Conservation (phyloP, 345 rosid genomes). For the Eucalyptus pauciflora region DNA sequence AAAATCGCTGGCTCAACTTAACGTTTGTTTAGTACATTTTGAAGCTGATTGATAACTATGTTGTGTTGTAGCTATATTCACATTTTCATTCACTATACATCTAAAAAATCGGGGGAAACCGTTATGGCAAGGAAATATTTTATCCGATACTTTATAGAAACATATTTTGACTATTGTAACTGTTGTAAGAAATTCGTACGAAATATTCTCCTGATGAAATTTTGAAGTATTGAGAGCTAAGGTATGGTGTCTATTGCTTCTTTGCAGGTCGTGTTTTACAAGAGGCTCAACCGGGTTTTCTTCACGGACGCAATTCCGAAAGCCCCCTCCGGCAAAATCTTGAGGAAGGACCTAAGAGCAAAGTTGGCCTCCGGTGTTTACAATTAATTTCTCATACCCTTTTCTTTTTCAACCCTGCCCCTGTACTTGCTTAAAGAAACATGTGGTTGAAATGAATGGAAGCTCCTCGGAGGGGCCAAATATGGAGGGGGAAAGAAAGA, state of each 20-base stretch:
- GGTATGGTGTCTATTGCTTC: background rate
- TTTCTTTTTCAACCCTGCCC: background rate
- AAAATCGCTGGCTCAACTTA: background rate
- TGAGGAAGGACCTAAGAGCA: slow-evolving; percentile 68
- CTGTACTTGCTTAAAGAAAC: background rate
- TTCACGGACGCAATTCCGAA: slow-evolving; percentile 66
- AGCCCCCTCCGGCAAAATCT: slow-evolving; percentile 76
- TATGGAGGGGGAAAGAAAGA: background rate
- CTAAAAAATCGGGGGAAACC: background rate
- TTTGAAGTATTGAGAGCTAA: background rate
- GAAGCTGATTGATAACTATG: background rate
- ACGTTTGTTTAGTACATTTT: background rate
- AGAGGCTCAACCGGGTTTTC: slow-evolving; percentile 57
- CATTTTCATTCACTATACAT: background rate
- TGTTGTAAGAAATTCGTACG: background rate
- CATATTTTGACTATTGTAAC: background rate
- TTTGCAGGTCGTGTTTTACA: slow-evolving; percentile 71
- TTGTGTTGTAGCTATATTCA: background rate
- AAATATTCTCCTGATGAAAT: background rate
- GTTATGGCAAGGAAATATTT: background rate
- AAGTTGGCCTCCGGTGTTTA: slow-evolving; percentile 24
- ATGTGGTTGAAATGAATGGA: background rate
- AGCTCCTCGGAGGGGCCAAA: background rate
- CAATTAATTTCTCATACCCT: background rate
- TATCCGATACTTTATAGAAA: background rate